Base-by-base conservation (phyloP, 495 filamentous ascomycete species). In the Evansstolkia leycettana region DNA sequence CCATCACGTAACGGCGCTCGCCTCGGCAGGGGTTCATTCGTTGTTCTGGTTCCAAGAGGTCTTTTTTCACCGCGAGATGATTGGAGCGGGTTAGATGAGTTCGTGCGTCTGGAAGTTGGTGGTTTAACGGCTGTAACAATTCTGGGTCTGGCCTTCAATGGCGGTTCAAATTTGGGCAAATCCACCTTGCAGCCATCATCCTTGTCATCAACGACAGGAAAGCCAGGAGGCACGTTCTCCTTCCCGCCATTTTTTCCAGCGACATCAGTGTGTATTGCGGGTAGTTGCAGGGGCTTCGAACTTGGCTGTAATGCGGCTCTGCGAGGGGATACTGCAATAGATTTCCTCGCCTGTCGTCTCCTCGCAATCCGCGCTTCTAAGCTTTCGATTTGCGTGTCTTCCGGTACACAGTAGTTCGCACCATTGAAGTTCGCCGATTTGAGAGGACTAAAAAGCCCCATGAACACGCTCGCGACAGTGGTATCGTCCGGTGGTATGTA, bases 171-270 rank as follows among this genome's bases (percentile, higher is more conserved):
- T 33, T 6, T 37, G 36, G 17, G 14, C n/a, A 28, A 17, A 4
- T 19, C 17, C 16, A 19, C 27, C 33, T 5, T 40, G 17, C 16
- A 31, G 6, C 28, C 24, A 18, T 58, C 55, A 5, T 41, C 39
- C 9, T 47, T 50, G 36, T 32, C 15, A 3, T 43, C 39, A 10
- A 35, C 13, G 1, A 49, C 8, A 16, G 31, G 4, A 24, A 37
- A 31, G 1, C 62, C 64, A 4, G 62, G 64, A 2, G 64, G 64
- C 1, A 65, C 48, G 12, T 68, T 71, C 36, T 69, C 67, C 25
- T 71, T 71, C 23, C 65, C 67, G 0, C 58, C 57, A 38, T 61
- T 61, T 33, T 52, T 58, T 11, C 61, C 65, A 40, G 49, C 36
- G 17, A 61, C 36, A 38, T 71, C 63, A n/a, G 43, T 27, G 7